These are phyloP conservation scores for Strobilomyces echinocephalus DNA, from an alignment of 768 basidiomycete species.

Conservation along the genomic window DNA sequence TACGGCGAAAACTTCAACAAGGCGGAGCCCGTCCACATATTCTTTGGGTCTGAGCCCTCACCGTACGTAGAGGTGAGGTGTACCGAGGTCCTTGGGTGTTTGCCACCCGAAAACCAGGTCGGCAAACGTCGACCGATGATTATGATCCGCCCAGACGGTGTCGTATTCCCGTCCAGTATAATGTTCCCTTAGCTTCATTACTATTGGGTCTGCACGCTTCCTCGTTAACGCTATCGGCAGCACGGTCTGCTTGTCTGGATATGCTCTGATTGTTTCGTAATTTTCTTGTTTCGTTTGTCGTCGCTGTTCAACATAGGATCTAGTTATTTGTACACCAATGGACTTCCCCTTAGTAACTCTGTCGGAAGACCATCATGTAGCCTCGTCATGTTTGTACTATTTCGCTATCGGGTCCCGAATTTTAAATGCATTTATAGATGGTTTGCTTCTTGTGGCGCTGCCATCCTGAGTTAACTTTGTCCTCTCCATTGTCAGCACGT, in stretches of 20 bases:
- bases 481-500: background rate
- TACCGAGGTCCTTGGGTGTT: constrained; percentile 77
- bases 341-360: constrained; percentile 20
- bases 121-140: constrained; percentile 74
- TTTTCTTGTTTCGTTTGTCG: constrained; percentile 10
- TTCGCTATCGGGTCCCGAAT: constrained; percentile 13
- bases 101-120: constrained; percentile 66
- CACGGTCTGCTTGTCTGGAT: constrained; percentile 23
- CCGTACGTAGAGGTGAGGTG: constrained; percentile 86
- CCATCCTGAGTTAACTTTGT: constrained; percentile 9
- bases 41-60: constrained; percentile 83
- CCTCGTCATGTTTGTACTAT: constrained; percentile 26
- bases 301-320: constrained; percentile 27
- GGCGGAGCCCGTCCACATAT: constrained; percentile 73
- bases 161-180: constrained; percentile 79
- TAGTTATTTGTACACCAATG: constrained; percentile 32
- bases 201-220: constrained; percentile 9
- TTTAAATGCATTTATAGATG: constrained; percentile 19
- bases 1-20: constrained; percentile 90
- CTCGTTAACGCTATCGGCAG: constrained; percentile 25
- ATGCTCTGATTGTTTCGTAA: constrained; percentile 21
- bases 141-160: constrained; percentile 78
- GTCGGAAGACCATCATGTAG: constrained; percentile 29
- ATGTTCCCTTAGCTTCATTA: constrained; percentile 63
- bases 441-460: constrained; percentile 6